Percentiles rank a stretch among this genome's conserved stretches.
Conservation (phyloP, 139 green algal species). For the Chlorella sp. region DNA sequence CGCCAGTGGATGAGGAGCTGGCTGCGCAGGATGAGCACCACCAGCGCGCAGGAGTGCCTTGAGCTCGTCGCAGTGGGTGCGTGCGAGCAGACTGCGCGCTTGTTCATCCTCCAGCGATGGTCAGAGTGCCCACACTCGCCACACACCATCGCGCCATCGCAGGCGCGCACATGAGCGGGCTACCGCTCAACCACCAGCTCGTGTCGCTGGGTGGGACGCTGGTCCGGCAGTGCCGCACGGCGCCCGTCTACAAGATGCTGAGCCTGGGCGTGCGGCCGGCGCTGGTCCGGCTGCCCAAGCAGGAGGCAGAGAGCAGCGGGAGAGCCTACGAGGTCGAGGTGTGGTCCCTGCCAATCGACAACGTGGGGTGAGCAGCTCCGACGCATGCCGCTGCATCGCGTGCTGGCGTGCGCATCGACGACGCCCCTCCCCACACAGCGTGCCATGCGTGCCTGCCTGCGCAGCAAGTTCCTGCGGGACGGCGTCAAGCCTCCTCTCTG, state of each 20-base stretch:
- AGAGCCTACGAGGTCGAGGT: slow-evolving; percentile 51
- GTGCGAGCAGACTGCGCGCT: too few species aligned
- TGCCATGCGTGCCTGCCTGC: too few species aligned
- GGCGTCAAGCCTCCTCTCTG: slow-evolving; percentile 49
- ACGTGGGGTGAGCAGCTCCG: slow-evolving; percentile 46
- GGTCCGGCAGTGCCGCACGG: slow-evolving; percentile 37
- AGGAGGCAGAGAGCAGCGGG: background rate
- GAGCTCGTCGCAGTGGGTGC: too few species aligned
- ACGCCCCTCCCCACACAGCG: too few species aligned
- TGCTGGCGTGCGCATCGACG: too few species aligned
- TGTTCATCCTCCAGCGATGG: too few species aligned
- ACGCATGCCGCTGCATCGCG: too few species aligned
- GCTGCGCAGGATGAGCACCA: too few species aligned
- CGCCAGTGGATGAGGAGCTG: too few species aligned
- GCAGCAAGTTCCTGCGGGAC: slow-evolving; percentile 39
- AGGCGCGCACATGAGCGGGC: slow-evolving; percentile 46
- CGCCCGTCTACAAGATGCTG: slow-evolving; percentile 49
- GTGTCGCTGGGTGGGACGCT: slow-evolving; percentile 39
- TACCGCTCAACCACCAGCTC: slow-evolving; percentile 58
- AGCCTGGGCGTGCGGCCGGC: slow-evolving; percentile 34
- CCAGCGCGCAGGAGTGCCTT: too few species aligned
- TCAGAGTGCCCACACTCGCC: too few species aligned
- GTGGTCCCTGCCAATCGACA: slow-evolving; percentile 58
- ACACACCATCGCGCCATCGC: slow-evolving; percentile 10
- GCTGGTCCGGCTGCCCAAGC: slow-evolving; percentile 13